Evolutionary conservation across 1,139 yeast genomes (phyloP).

Genomic region (Candida glucosophila): DNA sequence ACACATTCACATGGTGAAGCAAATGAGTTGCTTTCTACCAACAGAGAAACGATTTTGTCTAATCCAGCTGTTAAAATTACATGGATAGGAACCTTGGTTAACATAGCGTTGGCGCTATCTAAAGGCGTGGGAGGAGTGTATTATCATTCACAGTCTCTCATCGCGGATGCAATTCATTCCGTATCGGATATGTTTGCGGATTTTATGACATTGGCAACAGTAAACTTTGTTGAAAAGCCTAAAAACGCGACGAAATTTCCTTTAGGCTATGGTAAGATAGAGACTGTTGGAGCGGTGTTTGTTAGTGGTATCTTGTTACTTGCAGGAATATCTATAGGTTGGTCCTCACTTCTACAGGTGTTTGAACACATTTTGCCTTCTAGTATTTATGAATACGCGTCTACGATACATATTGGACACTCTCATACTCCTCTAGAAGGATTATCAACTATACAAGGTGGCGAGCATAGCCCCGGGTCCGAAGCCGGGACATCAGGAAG

Average conservation of each 20-base stretch:
- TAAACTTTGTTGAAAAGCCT: constrained; percentile 62
- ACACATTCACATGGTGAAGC: constrained; percentile 31
- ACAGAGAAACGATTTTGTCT: constrained; percentile 20
- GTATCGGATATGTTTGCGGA: constrained; percentile 86
- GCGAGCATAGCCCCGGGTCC: constrained; percentile 16
- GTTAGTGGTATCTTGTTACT: constrained; percentile 74
- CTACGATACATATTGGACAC: constrained; percentile 43
- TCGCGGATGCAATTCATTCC: constrained; percentile 94
- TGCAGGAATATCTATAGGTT: constrained; percentile 90
- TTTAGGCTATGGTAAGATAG: constrained; percentile 86
- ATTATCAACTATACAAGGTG: constrained; percentile 10
- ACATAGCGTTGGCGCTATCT: constrained; percentile 76
- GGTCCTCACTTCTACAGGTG: constrained; percentile 69
- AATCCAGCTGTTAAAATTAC: constrained; percentile 93
- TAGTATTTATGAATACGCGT: constrained; percentile 31
- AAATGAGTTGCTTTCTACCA: constrained; percentile 29
- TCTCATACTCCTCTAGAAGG: constrained; percentile 26
- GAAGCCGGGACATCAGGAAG: constrained; percentile 4
- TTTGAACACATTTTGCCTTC: constrained; percentile 62
- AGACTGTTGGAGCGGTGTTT: constrained; percentile 82
- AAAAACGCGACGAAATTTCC: constrained; percentile 62
- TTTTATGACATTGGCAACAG: constrained; percentile 81
- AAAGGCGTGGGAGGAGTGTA: constrained; percentile 85
- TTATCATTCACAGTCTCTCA: constrained; percentile 88
- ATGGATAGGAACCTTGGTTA: constrained; percentile 80